Conservation (phyloP, 306 rosid genomes). For the Ceratonia siliqua region DNA sequence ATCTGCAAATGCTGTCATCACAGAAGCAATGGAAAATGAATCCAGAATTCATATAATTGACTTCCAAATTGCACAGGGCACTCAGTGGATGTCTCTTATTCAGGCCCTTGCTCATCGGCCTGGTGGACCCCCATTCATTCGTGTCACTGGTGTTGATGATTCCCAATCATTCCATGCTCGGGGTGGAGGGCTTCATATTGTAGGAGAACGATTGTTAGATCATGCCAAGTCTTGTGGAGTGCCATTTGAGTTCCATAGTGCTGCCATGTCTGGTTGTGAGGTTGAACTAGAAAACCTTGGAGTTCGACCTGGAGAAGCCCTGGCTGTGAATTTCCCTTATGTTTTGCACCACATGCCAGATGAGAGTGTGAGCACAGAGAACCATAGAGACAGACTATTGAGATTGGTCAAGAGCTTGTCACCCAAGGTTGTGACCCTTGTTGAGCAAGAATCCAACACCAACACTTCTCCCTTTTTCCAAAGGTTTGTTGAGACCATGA, state of each 20-base stretch:
- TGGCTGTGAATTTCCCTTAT: conserved; percentile 79
- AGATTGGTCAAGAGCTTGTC: conserved; percentile 77
- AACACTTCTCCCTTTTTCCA: conserved; percentile 79
- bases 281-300: conserved; percentile 52
- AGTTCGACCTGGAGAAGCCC: conserved; percentile 60
- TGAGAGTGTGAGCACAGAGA: conserved; percentile 91
- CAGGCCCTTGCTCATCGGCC: conserved; percentile 60
- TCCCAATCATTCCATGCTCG: conserved; percentile 83
- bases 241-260: conserved; percentile 80
- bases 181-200: conserved; percentile 86
- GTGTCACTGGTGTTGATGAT: conserved; percentile 86
- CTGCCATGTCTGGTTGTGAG: conserved; percentile 72
- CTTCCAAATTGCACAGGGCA: conserved; percentile 95
- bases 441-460: conserved; percentile 96
- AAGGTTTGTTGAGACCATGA: conserved; percentile 73
- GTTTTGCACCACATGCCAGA: conserved; percentile 93
- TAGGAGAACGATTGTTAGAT: conserved; percentile 51
- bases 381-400: conserved; percentile 79
- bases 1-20: conserved; percentile 67
- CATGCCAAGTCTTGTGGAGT: conserved; percentile 50
- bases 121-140: conserved; percentile 61
- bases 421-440: conserved; percentile 77
- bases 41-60: conserved; percentile 80
- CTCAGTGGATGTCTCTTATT: conserved; percentile 69
- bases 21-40: conserved; percentile 70